Percentiles rank a stretch among this genome's conserved stretches.
phyloP scores from a whole-genome alignment of 2,329 filamentous ascomycete species.

The Cordyceps farinosa region DNA sequence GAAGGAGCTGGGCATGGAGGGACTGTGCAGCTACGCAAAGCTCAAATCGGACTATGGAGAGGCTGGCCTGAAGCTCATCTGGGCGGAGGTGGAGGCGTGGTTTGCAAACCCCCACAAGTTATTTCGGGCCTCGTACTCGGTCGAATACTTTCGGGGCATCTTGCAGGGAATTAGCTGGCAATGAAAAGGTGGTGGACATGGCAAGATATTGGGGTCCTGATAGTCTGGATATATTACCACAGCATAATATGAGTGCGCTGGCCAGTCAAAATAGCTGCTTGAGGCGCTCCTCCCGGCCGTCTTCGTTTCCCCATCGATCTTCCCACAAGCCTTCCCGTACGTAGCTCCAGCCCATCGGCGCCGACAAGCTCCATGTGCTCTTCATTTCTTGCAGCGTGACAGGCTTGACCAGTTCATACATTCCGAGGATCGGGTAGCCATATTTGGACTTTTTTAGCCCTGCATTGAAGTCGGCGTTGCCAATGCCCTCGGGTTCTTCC shows the following conservation, averaged over 20 bases:
- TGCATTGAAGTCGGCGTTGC: constrained; percentile 30
- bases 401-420: constrained; percentile 24
- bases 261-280: too few relatives aligned
- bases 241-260: too few relatives aligned
- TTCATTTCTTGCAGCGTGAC: constrained; percentile 27
- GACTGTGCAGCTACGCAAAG: constrained; percentile 13
- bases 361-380: constrained; percentile 24
- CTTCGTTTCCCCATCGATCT: background rate
- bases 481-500: constrained; percentile 24
- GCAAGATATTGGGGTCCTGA: too few relatives aligned
- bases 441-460: constrained; percentile 26
- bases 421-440: constrained; percentile 27
- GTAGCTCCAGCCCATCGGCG: constrained; percentile 29
- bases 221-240: too few relatives aligned
- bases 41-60: constrained; percentile 10
- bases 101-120: constrained; percentile 14
- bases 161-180: background rate
- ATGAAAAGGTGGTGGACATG: background rate
- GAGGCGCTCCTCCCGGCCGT: background rate
- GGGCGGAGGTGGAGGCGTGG: constrained; percentile 18
- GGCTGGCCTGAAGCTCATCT: constrained; percentile 7
- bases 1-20: constrained; percentile 8
- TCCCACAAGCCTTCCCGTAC: background rate
- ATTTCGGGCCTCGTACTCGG: constrained; percentile 15
- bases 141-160: constrained; percentile 5